Evolutionary conservation across 306 rosid genomes (phyloP).

Genomic region (Cicer yamashitae): DNA sequence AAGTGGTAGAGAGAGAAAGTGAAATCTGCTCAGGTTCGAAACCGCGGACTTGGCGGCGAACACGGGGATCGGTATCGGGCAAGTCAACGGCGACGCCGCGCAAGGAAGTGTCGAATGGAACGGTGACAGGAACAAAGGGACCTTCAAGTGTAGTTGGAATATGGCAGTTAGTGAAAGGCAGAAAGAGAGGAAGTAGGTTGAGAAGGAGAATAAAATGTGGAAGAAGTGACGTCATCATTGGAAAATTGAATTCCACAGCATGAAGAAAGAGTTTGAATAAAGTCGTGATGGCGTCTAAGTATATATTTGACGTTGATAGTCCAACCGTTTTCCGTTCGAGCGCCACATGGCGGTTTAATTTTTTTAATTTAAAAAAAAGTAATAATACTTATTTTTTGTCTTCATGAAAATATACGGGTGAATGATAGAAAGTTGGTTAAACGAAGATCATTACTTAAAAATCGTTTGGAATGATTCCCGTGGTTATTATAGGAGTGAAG

Average conservation of each 20-base stretch:
- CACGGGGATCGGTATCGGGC: conserved; percentile 68
- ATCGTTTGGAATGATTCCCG: no score
- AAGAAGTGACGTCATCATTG: background rate
- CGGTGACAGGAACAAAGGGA: conserved; percentile 74
- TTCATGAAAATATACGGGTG: no score
- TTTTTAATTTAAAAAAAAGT: no score
- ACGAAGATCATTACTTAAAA: no score
- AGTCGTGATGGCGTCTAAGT: no score
- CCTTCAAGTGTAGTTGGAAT: conserved; percentile 80
- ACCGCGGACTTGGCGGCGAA: conserved; percentile 59
- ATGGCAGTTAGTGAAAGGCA: conserved; percentile 15
- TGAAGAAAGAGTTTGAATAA: background rate
- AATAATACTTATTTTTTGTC: no score
- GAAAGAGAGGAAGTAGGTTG: conserved; percentile 33
- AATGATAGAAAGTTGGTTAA: no score
- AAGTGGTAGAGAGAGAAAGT: conserved; percentile 61
- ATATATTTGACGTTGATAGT: no score
- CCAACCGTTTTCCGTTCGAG: no score
- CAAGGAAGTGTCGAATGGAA: conserved; percentile 58
- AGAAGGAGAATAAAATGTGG: background rate
- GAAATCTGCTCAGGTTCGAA: conserved; percentile 88
- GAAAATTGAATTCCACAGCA: background rate
- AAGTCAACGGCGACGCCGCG: conserved; percentile 74
- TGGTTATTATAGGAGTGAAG: no score
- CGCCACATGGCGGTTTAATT: no score